phyloP scores from a whole-genome alignment of 768 basidiomycete genomes.

The Tubosaeta brunneosetosa region DNA sequence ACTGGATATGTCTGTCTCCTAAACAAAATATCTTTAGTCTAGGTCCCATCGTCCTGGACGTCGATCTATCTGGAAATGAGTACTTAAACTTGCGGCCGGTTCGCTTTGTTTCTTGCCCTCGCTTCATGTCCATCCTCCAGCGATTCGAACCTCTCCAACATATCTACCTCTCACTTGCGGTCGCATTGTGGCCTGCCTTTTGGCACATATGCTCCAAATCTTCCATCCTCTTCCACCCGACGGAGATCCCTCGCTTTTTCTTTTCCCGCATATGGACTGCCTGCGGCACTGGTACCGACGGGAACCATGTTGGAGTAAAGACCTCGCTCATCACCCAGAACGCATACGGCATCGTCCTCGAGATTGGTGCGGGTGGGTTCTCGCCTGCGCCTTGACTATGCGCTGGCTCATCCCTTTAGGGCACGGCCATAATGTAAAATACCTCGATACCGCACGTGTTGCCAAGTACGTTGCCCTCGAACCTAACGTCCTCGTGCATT shows the following conservation, averaged over 20 bases:
- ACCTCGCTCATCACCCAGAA: constrained; percentile 45
- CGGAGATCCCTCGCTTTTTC: constrained; percentile 46
- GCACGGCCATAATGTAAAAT: constrained; percentile 57
- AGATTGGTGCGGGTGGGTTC: constrained; percentile 58
- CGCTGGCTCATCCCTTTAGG: constrained; percentile 35
- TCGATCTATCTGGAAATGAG: too few relatives aligned
- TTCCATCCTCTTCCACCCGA: constrained; percentile 41
- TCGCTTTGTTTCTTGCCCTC: too few relatives aligned
- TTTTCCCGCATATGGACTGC: constrained; percentile 54
- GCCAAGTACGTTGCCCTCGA: constrained; percentile 69
- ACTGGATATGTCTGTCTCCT: too few relatives aligned
- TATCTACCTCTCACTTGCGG: constrained; percentile 35
- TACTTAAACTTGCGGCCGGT: too few relatives aligned
- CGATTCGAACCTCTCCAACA: constrained; percentile 35
- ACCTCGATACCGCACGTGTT: constrained; percentile 54
- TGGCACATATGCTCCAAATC: constrained; percentile 38
- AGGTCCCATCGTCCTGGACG: too few relatives aligned
- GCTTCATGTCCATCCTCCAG: constrained; percentile 9
- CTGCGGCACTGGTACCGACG: constrained; percentile 49
- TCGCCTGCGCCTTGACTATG: not conserved
- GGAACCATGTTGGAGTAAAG: constrained; percentile 39
- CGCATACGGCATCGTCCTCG: constrained; percentile 59
- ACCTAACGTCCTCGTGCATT: constrained; percentile 64
- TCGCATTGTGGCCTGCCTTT: constrained; percentile 45
- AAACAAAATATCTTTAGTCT: too few relatives aligned